Evolutionary conservation across 192 early-diverging fungal species (phyloP).

Genomic region (Backusella mclennaniae): DNA sequence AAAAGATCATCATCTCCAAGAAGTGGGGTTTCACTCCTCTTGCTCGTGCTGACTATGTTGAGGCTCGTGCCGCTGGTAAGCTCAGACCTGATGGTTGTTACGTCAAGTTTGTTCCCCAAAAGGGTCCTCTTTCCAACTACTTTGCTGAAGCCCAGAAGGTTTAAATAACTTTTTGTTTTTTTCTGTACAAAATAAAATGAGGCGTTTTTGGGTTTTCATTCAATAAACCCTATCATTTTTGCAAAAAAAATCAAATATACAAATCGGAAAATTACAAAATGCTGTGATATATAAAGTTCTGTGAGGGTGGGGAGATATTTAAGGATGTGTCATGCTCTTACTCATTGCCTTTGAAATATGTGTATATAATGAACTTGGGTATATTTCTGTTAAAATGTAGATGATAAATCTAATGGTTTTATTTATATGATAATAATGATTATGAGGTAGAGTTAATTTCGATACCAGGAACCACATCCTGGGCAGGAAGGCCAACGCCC

Average conservation of each 20-base stretch:
- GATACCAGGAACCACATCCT: neutral
- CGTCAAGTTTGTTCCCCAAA: slow-evolving; percentile 88
- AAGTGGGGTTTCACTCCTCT: slow-evolving; percentile 99
- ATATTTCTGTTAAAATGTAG: neutral
- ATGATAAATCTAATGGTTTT: neutral
- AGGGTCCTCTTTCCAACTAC: slow-evolving; percentile 68
- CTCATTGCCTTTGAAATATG: neutral
- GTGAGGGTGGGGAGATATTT: neutral
- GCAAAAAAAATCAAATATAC: neutral
- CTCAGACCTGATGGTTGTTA: slow-evolving; percentile 93
- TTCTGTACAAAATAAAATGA: neutral
- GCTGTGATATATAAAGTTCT: neutral
- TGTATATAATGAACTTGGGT: too few relatives aligned
- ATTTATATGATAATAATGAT: neutral
- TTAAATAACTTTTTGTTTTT: neutral
- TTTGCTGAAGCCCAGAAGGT: slow-evolving; percentile 12
- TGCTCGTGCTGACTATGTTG: slow-evolving; percentile 86
- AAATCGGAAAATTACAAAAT: neutral
- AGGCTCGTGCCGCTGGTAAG: slow-evolving; percentile 67
- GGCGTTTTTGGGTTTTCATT: neutral
- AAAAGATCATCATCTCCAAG: slow-evolving; percentile 99
- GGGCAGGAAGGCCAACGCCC: neutral
- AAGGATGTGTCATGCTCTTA: too few relatives aligned
- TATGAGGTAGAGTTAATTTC: neutral
- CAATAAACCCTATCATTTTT: neutral